These are phyloP conservation scores for Eutrema japonicum DNA, from an alignment of 345 rosid species.

Conservation along the genomic window DNA sequence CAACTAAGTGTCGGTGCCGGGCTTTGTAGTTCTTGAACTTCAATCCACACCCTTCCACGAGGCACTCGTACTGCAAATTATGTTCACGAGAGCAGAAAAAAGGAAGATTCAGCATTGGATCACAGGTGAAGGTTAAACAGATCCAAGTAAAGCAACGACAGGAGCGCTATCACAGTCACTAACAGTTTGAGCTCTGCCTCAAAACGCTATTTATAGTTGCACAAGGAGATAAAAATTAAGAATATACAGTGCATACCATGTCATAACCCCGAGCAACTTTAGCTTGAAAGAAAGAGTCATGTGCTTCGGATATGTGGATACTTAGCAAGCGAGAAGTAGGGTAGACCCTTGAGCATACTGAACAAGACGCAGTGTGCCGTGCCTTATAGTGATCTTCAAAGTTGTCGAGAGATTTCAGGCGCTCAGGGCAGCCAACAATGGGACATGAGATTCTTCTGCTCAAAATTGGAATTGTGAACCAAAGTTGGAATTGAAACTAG, in stretches of 20 bases:
- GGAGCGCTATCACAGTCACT: constrained; percentile 2
- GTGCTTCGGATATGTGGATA: constrained; percentile 89
- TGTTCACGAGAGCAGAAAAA: constrained; percentile 20
- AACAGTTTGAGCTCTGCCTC: constrained; percentile 17
- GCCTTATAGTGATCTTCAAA: constrained; percentile 90
- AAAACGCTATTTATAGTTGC: constrained; percentile 5
- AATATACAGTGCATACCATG: constrained; percentile 56
- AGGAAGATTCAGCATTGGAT: constrained; percentile 19
- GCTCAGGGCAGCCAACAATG: constrained; percentile 76
- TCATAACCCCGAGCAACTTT: constrained; percentile 89
- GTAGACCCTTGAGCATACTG: constrained; percentile 83
- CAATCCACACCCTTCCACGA: constrained; percentile 87
- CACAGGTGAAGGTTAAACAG: background rate
- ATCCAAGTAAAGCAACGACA: constrained; percentile 9
- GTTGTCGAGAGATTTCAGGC: constrained; percentile 62
- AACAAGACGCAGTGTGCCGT: constrained; percentile 91
- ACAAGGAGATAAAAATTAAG: background rate
- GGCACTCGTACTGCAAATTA: constrained; percentile 74
- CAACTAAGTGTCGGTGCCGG: constrained; percentile 80
- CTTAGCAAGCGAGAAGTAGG: constrained; percentile 83
- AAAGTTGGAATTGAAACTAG: constrained; percentile 16
- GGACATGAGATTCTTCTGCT: constrained; percentile 79
- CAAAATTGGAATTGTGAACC: constrained; percentile 21
- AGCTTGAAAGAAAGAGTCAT: constrained; percentile 94
- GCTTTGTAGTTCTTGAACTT: constrained; percentile 78